Percentiles rank a stretch among this genome's conserved stretches.
Conservation (phyloP, 345 rosid species). For the Citrus maxima region DNA sequence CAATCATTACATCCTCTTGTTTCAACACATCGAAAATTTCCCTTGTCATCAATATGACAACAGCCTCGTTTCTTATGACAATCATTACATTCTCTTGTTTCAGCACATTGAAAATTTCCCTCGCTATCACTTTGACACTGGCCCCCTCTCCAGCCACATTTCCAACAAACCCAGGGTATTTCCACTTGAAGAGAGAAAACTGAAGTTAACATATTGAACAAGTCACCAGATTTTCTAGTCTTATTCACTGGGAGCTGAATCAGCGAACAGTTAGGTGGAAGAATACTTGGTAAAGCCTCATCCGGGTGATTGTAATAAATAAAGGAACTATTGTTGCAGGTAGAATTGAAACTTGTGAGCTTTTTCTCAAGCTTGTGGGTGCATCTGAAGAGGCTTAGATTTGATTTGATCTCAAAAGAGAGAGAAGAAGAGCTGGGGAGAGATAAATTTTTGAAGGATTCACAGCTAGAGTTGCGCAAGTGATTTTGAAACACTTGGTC, state of each 20-base stretch:
- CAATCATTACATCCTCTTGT: slow-evolving; percentile 5
- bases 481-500: slow-evolving; percentile 15
- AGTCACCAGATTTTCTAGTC: not conserved
- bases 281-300: not conserved
- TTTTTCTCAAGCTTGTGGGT: not conserved
- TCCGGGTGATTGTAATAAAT: not conserved
- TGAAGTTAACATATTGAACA: slow-evolving; percentile 6
- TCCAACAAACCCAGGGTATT: rapidly evolving
- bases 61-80: slow-evolving; percentile 19
- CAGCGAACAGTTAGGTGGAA: slow-evolving; percentile 22
- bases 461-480: not conserved
- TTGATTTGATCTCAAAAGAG: not conserved
- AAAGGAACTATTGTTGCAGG: not conserved
- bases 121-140: not conserved
- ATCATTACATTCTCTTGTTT: not conserved
- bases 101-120: not conserved
- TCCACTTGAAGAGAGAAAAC: slow-evolving; percentile 15
- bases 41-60: not conserved
- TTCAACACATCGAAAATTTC: slow-evolving; percentile 9
- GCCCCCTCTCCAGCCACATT: slow-evolving; percentile 16
- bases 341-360: not conserved
- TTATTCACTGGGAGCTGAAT: slow-evolving; percentile 20
- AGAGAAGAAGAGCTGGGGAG: slow-evolving; percentile 29
- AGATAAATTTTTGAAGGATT: slow-evolving; percentile 21
- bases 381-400: slow-evolving; percentile 30